Base-by-base conservation (phyloP, 2,329 filamentous ascomycete species). In the Colletotrichum lupini region DNA sequence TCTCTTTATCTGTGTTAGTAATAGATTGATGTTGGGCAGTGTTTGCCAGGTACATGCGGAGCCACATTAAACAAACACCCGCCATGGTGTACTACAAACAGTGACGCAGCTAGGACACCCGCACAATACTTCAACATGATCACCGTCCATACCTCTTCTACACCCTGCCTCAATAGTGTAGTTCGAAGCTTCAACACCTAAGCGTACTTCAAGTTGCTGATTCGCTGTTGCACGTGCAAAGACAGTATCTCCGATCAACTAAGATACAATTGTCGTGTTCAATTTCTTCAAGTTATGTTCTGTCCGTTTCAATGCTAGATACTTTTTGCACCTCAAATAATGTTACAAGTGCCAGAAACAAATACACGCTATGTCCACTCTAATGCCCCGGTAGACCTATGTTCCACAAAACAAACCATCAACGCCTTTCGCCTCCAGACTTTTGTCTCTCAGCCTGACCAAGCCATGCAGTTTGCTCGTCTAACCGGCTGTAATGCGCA, bases 401-500 rank as follows among this genome's bases (percentile, higher is more conserved):
- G 19, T 30, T 6, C 3, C 24, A 9, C 22, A 60, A 60, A 19
- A 11, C 22, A 28, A 12, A 11, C 2, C 11, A 11, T 24, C 14
- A 64, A 57, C 67, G 55, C 60, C 60, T 24, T 30, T 35, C n/a
- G 9, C 59, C 52, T 9, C 22, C 35, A 19, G 46, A 24, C 28
- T 37, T 60, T 37, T 12, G 46, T 42, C n/a, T 49, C 56, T 26
- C 35, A 8, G 19, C 26, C 56, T 49, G 57, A 26, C 59, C 53
- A 8, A 74, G 69, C 72, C 72, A 74, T 24, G 69, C 72, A 14
- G 64, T 58, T 56, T 74, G 46, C 30, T 74, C 70, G 14, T 73
- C 69, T 19, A 74, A 49, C 0, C 73, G 73, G 37, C 42, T n/a
- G 66, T 74, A 74, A 26, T 74, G 73, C 30, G 73, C 60, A 22